phyloP scores from a whole-genome alignment of 2,329 filamentous ascomycete genomes.

The Phoma herbarum region DNA sequence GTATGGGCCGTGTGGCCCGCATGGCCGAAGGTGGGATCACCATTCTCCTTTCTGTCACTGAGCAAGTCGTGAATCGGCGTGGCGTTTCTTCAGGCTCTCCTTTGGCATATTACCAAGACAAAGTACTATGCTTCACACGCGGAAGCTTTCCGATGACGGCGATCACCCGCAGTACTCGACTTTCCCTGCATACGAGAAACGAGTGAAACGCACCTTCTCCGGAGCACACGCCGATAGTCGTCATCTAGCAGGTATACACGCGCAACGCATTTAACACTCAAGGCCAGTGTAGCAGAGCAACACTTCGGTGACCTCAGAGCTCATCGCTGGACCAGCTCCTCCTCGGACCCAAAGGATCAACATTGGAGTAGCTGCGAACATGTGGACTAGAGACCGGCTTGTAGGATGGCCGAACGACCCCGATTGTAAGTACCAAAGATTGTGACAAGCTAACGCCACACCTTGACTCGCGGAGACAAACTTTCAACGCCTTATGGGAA shows the following conservation, averaged over 20 bases:
- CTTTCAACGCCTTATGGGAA: not conserved
- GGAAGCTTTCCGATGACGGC: not conserved
- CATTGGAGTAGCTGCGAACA: not conserved
- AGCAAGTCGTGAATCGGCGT: not conserved
- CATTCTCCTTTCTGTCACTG: not conserved
- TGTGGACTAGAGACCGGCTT: not conserved
- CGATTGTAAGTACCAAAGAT: not conserved
- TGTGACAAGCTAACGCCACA: not conserved
- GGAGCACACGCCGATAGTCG: not conserved
- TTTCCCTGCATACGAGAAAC: not conserved
- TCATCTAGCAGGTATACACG: not conserved
- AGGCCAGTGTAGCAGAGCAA: not conserved
- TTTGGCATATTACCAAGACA: not conserved
- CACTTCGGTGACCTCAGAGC: not conserved
- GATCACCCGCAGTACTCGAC: not conserved
- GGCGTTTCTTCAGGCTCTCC: not conserved
- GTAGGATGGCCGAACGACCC: not conserved
- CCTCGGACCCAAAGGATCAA: not conserved
- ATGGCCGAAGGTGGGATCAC: not conserved
- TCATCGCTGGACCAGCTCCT: not conserved
- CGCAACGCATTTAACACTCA: not conserved
- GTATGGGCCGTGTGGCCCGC: not conserved
- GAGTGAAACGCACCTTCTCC: not conserved
- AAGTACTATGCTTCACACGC: not conserved
- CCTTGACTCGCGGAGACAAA: conserved; percentile 1